A percentile compares a stretch with the other conserved stretches of the same genome.
Conservation (phyloP, 2,329 filamentous ascomycete genomes). For the Calonectria pseudoreteaudii region DNA sequence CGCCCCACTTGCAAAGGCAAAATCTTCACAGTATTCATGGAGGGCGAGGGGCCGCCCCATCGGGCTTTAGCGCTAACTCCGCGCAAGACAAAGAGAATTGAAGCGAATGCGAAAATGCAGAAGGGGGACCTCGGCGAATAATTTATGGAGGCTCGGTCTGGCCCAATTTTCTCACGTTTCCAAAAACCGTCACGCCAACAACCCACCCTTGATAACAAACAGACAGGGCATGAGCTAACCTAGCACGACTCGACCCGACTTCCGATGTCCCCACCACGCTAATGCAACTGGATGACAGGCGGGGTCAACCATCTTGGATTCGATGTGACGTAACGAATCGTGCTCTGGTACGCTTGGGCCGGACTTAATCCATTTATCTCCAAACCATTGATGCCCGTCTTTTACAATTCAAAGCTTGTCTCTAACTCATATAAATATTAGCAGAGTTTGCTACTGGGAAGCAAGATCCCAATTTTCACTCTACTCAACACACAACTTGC, state of each 20-base stretch:
- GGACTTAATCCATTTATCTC: conserved; percentile 1
- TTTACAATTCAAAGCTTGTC: not conserved
- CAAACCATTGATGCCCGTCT: not conserved
- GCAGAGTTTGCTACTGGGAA: not conserved
- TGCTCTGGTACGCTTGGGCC: not conserved
- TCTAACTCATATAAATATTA: not conserved
- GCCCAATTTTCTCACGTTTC: not conserved
- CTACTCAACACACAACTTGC: not conserved
- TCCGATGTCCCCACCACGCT: not conserved
- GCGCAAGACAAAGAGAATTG: too few relatives aligned
- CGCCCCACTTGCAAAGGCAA: not conserved
- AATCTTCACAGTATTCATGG: not conserved
- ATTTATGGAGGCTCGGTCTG: not conserved
- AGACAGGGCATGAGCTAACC: too few relatives aligned
- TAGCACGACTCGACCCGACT: not conserved
- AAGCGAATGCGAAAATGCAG: not conserved
- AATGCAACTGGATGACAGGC: not conserved
- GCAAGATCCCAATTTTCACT: not conserved
- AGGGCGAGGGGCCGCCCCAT: not conserved
- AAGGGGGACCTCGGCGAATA: not conserved
- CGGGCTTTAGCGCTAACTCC: not conserved
- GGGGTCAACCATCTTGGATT: not conserved
- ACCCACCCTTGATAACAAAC: too few relatives aligned
- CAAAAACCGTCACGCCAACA: too few relatives aligned
- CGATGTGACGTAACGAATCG: not conserved